A percentile compares a stretch with the other conserved stretches of the same genome.
phyloP scores from a whole-genome alignment of 257 asterid genomes.

The Nicotiana noctiflora region DNA sequence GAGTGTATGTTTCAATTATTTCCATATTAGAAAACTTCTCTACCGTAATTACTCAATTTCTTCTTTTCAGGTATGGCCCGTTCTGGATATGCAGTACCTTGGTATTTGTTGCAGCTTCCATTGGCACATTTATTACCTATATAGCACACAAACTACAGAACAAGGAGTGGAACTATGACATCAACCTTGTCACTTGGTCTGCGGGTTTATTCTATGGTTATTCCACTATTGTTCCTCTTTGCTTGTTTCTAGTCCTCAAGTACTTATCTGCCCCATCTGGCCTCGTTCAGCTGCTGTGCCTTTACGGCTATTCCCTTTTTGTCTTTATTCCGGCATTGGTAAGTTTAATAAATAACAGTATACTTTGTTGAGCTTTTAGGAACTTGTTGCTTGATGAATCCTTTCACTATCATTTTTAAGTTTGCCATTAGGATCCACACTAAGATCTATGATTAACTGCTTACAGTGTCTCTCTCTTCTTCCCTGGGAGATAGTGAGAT shows the following conservation, averaged over 20 bases:
- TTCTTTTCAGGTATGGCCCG: conserved; percentile 76
- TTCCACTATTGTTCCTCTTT: conserved; percentile 69
- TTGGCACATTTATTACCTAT: conserved; percentile 91
- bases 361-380: neutral
- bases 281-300: conserved; percentile 79
- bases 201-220: conserved; percentile 96
- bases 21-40: neutral
- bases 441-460: conserved; percentile 2
- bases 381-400: neutral
- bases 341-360: conserved; percentile 14
- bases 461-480: conserved; percentile 85
- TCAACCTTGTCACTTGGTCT: conserved; percentile 87
- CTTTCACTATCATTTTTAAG: neutral
- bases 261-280: conserved; percentile 97
- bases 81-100: conserved; percentile 98
- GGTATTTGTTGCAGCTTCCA: conserved; percentile 93
- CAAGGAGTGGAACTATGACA: conserved; percentile 84
- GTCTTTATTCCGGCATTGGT: conserved; percentile 97
- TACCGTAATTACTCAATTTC: neutral
- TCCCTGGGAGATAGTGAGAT: conserved; percentile 79
- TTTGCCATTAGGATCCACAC: neutral
- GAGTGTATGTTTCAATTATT: neutral
- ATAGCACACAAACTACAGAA: conserved; percentile 76
- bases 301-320: conserved; percentile 91
- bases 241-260: conserved; percentile 74